Percentiles rank a stretch among this genome's conserved stretches.
These are phyloP conservation scores for Ascochyta pisi DNA, from an alignment of 2,329 filamentous ascomycete species.

Conservation along the genomic window DNA sequence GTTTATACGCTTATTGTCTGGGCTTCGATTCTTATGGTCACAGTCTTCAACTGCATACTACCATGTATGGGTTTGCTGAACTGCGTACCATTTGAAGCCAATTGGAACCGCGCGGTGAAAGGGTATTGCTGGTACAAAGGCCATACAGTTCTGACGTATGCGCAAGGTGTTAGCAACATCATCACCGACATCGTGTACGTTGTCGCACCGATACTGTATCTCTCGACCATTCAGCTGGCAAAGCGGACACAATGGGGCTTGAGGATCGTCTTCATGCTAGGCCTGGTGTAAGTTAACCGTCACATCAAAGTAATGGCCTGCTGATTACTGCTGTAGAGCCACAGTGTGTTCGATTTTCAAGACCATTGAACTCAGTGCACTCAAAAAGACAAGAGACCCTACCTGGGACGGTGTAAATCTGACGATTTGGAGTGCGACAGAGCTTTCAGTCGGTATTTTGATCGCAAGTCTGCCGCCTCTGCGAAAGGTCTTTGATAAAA, in stretches of 20 bases:
- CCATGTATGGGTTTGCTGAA: conserved; percentile 29
- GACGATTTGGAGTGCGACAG: conserved; percentile 32
- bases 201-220: conserved; percentile 36
- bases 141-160: conserved; percentile 21
- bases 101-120: conserved; percentile 32
- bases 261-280: conserved; percentile 35
- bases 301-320: not conserved
- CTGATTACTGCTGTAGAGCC: conserved; percentile 18
- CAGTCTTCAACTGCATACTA: conserved; percentile 31
- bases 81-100: conserved; percentile 35
- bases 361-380: conserved; percentile 27
- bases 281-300: conserved; percentile 29
- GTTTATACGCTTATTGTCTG: conserved; percentile 32
- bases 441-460: conserved; percentile 36
- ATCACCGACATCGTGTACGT: conserved; percentile 38
- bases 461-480: conserved; percentile 34
- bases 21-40: conserved; percentile 33
- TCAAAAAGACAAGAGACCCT: conserved; percentile 31
- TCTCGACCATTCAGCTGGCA: conserved; percentile 33
- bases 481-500: conserved; percentile 34
- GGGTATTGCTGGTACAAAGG: conserved; percentile 33
- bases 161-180: conserved; percentile 34
- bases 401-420: conserved; percentile 36
- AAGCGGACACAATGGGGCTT: conserved; percentile 36
- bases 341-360: conserved; percentile 36